These are phyloP conservation scores for Arabidopsis hybrid DNA, from an alignment of 441 rosid genomes.

Conservation along the genomic window DNA sequence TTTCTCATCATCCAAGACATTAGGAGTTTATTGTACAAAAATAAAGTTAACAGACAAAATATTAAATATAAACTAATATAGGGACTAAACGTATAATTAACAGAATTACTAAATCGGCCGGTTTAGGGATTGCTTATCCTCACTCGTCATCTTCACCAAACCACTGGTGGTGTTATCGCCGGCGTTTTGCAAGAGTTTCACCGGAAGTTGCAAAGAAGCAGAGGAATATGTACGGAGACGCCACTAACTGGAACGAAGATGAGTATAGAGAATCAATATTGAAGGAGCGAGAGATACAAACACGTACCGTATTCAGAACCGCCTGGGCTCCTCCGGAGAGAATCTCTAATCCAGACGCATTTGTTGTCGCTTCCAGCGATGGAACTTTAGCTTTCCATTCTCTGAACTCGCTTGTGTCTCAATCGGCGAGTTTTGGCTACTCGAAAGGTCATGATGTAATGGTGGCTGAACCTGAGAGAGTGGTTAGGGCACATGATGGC, in stretches of 20 bases:
- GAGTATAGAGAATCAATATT: conserved; percentile 72
- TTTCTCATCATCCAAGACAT: neutral
- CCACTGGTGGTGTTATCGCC: conserved; percentile 29
- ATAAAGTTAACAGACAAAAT: neutral
- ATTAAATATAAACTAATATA: neutral
- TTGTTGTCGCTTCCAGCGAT: conserved; percentile 82
- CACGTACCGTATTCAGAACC: conserved; percentile 81
- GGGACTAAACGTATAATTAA: conserved; percentile 16
- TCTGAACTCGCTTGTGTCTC: conserved; percentile 66
- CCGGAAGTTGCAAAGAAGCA: neutral
- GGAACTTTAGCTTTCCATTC: conserved; percentile 83
- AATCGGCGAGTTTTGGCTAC: conserved; percentile 56
- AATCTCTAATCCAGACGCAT: conserved; percentile 58
- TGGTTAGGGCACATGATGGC: conserved; percentile 82
- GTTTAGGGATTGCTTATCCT: neutral
- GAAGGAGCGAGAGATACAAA: conserved; percentile 71
- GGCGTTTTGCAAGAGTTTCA: conserved; percentile 2
- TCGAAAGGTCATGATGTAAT: conserved; percentile 48
- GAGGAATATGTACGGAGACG: conserved; percentile 69
- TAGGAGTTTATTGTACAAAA: neutral
- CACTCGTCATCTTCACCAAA: conserved; percentile 15
- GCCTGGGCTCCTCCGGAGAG: conserved; percentile 74
- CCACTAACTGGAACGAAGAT: conserved; percentile 82
- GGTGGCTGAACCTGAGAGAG: conserved; percentile 64
- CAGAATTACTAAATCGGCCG: conserved; percentile 23